phyloP scores from a whole-genome alignment of 441 rosid species.

The Mallotus japonicus region DNA sequence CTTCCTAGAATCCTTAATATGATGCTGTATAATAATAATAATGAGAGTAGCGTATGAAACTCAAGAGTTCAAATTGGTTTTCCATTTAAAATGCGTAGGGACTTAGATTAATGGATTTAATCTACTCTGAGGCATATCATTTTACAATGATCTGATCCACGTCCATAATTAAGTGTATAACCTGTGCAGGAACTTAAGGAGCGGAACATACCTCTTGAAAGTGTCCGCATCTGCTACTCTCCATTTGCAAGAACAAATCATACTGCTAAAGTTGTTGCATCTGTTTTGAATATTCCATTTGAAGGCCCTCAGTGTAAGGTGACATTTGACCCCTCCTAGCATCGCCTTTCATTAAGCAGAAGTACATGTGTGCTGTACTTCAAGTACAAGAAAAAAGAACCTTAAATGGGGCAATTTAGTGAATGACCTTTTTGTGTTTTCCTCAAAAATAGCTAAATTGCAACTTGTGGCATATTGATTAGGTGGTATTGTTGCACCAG shows the following conservation, averaged over 20 bases:
- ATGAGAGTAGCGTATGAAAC: neutral
- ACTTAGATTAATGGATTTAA: neutral
- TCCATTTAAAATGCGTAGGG: neutral
- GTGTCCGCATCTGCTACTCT: slow-evolving; percentile 80
- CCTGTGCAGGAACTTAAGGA: slow-evolving; percentile 64
- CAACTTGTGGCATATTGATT: neutral
- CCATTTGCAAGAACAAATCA: slow-evolving; percentile 86
- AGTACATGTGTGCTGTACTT: slow-evolving; percentile 6
- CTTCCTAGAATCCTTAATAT: neutral
- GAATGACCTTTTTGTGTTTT: neutral
- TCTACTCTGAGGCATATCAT: neutral
- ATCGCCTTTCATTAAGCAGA: neutral
- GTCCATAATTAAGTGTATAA: neutral
- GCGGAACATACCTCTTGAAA: slow-evolving; percentile 45
- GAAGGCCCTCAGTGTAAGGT: slow-evolving; percentile 82
- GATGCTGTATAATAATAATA: neutral
- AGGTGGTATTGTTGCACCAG: neutral
- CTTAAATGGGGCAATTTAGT: neutral
- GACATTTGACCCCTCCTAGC: slow-evolving; percentile 8
- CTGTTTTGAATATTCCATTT: slow-evolving; percentile 63
- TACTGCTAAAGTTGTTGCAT: slow-evolving; percentile 73
- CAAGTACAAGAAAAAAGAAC: neutral
- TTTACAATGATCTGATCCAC: neutral
- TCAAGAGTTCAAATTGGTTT: neutral
- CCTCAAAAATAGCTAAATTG: neutral